A percentile compares a stretch with the other conserved stretches of the same genome.
Evolutionary conservation across 1,284 basidiomycete genomes (phyloP).

Genomic region (Trametes pubescens): DNA sequence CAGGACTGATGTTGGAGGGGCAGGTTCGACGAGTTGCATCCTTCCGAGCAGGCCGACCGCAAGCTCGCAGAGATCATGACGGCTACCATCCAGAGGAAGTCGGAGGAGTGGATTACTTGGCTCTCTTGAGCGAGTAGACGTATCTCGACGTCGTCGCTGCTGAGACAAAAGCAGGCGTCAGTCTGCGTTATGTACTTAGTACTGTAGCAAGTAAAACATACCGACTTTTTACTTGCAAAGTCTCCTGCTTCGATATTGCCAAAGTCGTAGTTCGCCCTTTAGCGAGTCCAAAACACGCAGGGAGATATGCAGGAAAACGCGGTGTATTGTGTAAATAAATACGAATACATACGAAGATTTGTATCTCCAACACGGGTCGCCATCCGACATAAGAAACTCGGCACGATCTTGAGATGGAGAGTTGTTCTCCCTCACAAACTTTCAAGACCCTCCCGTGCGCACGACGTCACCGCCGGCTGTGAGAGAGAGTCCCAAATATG

Average conservation of each 20-base stretch:
- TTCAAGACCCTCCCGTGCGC: constrained; percentile 59
- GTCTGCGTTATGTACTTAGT: not conserved
- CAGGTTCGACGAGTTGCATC: constrained; percentile 66
- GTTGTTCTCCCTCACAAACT: constrained; percentile 55
- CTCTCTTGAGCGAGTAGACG: constrained; percentile 45
- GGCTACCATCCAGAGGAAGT: constrained; percentile 50
- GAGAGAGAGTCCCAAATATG: constrained; percentile 70
- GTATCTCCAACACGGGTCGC: constrained; percentile 67
- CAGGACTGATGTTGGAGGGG: not conserved
- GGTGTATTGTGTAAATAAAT: not conserved
- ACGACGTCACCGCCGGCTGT: constrained; percentile 26
- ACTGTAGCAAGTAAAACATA: too few relatives aligned
- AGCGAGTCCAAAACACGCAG: not conserved
- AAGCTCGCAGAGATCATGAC: constrained; percentile 60
- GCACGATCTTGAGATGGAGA: constrained; percentile 59
- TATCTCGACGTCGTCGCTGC: not conserved
- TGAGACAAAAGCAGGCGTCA: not conserved
- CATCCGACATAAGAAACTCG: constrained; percentile 45
- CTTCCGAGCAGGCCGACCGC: constrained; percentile 62
- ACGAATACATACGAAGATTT: constrained; percentile 32
- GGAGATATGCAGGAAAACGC: not conserved
- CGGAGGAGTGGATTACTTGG: constrained; percentile 58
- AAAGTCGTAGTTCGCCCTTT: too few relatives aligned
- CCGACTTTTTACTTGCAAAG: too few relatives aligned
- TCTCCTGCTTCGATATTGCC: too few relatives aligned